Base-by-base conservation (phyloP, 1,284 basidiomycete genomes). In the Somion occarium region DNA sequence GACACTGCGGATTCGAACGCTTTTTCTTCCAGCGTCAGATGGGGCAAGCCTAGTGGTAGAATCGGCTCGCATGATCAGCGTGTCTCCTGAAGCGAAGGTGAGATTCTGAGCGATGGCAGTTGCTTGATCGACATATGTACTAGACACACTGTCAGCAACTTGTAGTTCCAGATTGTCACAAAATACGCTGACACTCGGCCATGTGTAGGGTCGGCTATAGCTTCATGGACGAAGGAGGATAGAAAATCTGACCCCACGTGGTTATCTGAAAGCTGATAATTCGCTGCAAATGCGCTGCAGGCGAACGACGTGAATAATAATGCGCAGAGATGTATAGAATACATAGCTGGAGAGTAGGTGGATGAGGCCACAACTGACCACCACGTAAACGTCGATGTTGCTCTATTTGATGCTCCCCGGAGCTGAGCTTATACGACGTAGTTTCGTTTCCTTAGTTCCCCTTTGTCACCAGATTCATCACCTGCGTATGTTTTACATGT, bases 201-300 rank as follows among this genome's bases (percentile, higher is more conserved):
- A 57, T 78, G 66, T 2, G 80, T 80, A 1, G 81, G 80, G 59
- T 82, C 80, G 5, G 71, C 38, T 44, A 78, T 75, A n/a, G 75
- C 72, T 57, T 76, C 55, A 54, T 71, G 74, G 13, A 65, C 63
- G 59, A 82, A 82, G 3, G 68, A 62, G 38, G 66, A 60, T 52
- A 76, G 68, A 59, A 83, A 81, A 1, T 62, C 66, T 9, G 55
- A 53, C 13, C 80, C 79, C 24, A 70, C 63, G 56, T 72, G 68
- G 48, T 67, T 74, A 52, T 79, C 73, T 2, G 65, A 61, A 34
- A 70, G 62, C 1, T 54, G 46, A 58, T 78, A 79, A 1, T 64
- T 68, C n/a, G 65, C 63, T 11, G 49, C 55, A n/a, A 52, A 44
- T 2, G 48, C 43, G 5, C 39, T 41, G 13, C 5, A 7, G 39